Base-by-base conservation (phyloP, 75 land plant genomes). In the Pseudotsuga menziesii region DNA sequence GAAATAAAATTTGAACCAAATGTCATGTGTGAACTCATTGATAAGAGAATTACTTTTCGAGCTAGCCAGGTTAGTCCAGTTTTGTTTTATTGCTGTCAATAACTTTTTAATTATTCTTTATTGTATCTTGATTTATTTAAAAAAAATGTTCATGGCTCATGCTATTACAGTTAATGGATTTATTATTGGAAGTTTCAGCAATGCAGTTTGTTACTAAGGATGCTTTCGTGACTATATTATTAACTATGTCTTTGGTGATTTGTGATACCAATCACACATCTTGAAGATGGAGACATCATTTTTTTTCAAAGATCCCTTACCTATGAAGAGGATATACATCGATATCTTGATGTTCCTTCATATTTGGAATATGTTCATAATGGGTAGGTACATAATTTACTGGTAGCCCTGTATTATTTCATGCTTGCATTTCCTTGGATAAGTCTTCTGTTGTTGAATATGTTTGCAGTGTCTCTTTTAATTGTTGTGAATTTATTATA, bases 191-290 rank as follows among this genome's bases (percentile, higher is more conserved):
- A 4, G 25, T 77, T 23, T 32, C 23, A 22, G 48, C 57, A 22
- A 14, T 36, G 14, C n/a, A 57, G 0, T 36, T 80, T 94, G 99
- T 57, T 94, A 92, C 79, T 93, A 90, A 64, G 98, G 95, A 64
- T 85, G 0, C 20, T 59, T 59, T 9, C 61, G 7, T 59, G 7
- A 59, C 22, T 59, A 22, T 44, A 59, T 20, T 59, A 59, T 59
- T 59, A 17, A 2, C 22, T 59, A 74, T 74, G 3, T 77, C 16
- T 22, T 8, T 27, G 27, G n/a, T n/a, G n/a, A n/a, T n/a, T n/a
- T n/a, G 5, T 73, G 26, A 20, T 73, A 22, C 57, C 17, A 27
- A 41, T 74, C 32, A 25, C 11, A 25, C 75, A 86, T 86, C 83
- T 86, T 57, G 88, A 86, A 75, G 83, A 86, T 81, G 88, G 88